Base-by-base conservation (phyloP, 208 protist species). In the Crithidia mellificae region DNA sequence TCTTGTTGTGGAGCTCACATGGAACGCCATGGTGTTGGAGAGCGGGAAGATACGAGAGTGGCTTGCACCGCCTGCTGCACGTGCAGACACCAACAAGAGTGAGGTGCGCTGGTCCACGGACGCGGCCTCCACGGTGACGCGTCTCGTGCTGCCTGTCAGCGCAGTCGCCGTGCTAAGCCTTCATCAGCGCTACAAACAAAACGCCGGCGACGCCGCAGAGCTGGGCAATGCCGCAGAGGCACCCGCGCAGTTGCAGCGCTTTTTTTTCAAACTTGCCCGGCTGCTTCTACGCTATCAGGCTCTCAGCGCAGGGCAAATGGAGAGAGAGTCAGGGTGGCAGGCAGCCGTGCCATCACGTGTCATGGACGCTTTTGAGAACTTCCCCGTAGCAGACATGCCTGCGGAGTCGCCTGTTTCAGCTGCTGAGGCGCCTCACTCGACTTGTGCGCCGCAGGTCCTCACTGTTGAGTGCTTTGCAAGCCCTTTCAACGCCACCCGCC, bases 201-300 rank as follows among this genome's bases (percentile, higher is more conserved):
- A n/a, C 0, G 19, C 19, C 12, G 6, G 0, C 15, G 24, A 22
- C 17, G 15, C 34, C 34, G 11, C 34, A 38, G 5, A 5, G 11
- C 34, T n/a, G n/a, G n/a, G n/a, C n/a, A n/a, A n/a, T n/a, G n/a
- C n/a, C n/a, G n/a, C n/a, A n/a, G n/a, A n/a, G n/a, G n/a, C n/a
- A n/a, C n/a, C n/a, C n/a, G n/a, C n/a, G n/a, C n/a, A n/a, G n/a
- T n/a, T n/a, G n/a, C 34, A 38, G 34, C 11, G 34, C 11, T 38
- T 5, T 38, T 11, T 38, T 38, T 38, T 38, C 7, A 38, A 38
- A 38, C 30, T 84, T 20, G 78, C 78, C 1, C 27, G 52, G 14
- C 43, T 84, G 25, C 65, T 81, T 1, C 46, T 84, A 61, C 79
- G 79, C 30, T 84, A 84, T 20, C 50, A 72, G n/a, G 79, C 63